A percentile compares a stretch with the other conserved stretches of the same genome.
Conservation (phyloP, 495 filamentous ascomycete species). For the Hyphodiscus hymeniophilus region DNA sequence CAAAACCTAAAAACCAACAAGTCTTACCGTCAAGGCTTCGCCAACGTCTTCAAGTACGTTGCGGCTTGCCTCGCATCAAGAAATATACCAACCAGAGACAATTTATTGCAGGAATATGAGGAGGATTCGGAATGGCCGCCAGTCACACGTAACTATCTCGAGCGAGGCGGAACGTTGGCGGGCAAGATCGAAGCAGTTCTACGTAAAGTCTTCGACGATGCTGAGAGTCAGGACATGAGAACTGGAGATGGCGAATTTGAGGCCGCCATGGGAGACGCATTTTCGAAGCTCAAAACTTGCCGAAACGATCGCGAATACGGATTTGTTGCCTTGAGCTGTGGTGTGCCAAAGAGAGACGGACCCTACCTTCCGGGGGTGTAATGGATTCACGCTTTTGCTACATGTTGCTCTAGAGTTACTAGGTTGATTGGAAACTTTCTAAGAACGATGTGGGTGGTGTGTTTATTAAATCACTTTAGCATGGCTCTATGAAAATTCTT, state of each 20-base stretch:
- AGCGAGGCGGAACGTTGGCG: too few relatives aligned
- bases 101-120: conserved; percentile 16
- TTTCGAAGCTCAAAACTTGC: conserved; percentile 21
- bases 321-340: conserved; percentile 26
- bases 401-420: too few relatives aligned
- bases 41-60: conserved; percentile 23
- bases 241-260: conserved; percentile 23
- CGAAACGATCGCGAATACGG: conserved; percentile 29
- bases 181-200: conserved; percentile 22
- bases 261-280: conserved; percentile 15
- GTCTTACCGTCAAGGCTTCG: conserved; percentile 24
- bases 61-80: conserved; percentile 18
- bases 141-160: conserved; percentile 20
- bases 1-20: conserved; percentile 26
- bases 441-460: too few relatives aligned
- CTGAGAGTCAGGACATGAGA: conserved; percentile 24
- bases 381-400: too few relatives aligned
- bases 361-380: too few relatives aligned
- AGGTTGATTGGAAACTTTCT: too few relatives aligned
- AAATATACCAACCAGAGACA: conserved; percentile 19
- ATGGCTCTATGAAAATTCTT: too few relatives aligned
- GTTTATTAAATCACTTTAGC: too few relatives aligned
- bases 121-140: conserved; percentile 23
- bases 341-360: too few relatives aligned
- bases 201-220: conserved; percentile 23